Evolutionary conservation across 257 asterid species (phyloP), one percentile per base, ranked within the genome.

Genomic region (Cruciata laevipes): DNA sequence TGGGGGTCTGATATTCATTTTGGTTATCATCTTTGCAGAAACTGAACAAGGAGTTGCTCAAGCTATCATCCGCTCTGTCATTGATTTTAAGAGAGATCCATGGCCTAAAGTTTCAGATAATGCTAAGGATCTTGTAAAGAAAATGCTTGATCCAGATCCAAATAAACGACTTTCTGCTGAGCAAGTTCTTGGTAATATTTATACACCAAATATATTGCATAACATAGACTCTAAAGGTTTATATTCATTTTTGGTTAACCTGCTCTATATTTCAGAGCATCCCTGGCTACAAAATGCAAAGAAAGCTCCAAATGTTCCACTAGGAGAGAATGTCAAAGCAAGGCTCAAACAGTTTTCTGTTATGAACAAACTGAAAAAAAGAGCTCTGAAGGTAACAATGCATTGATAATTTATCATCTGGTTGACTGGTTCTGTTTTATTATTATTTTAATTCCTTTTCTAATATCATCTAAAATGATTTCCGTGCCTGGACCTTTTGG

Each of bases 31-130:
- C 61, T 61, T 42, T 73, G 72, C 85, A 88, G 96, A 88, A 80
- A 83, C 96, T 14, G 94, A 86, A 83, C 91, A 88, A 77, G 96
- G 96, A 64, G 96, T 88, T 75, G 94, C 94, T 53, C 96, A 89
- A 82, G 90, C 96, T 72, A 87, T 89, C 79, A 85, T 89, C 67
- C 84, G 85, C 57, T 83, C 96, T 44, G 84, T 76, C 47, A 69
- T 89, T 76, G 92, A 85, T 70, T 89, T 87, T 49, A 87, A 82
- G 78, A 78, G 95, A 60, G 92, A 85, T 74, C 96, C 95, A 42
- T 89, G 96, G 95, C 95, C 95, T 47, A 82, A 79, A 75, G 89
- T 89, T 66, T 85, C 96, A 0, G 86, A 86, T 63, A 81, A 71
- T 71, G 96, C 95, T 21, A 86, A 87, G 77, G 96, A 89, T 78